phyloP scores from a whole-genome alignment of 179 eudicot species.

The Patellifolia procumbens region DNA sequence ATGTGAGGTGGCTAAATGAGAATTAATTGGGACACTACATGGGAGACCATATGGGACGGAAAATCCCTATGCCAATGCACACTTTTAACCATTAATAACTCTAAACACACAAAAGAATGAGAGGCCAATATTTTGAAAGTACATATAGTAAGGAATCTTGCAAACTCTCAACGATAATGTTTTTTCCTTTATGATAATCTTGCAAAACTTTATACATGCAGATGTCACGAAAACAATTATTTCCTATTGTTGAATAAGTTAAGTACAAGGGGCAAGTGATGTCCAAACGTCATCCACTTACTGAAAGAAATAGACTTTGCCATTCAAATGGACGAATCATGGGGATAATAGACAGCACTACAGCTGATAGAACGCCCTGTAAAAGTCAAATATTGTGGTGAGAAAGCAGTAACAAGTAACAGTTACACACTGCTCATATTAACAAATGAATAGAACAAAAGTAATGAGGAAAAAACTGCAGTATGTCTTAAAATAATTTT shows the following conservation, averaged over 20 bases:
- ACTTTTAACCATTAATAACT: no score
- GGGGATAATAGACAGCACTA: slow-evolving; percentile 72
- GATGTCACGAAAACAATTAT: background rate
- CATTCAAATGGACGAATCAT: slow-evolving; percentile 96
- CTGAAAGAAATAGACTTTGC: slow-evolving; percentile 96
- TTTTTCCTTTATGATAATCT: background rate
- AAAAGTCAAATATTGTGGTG: slow-evolving; percentile 21
- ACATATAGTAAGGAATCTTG: no score
- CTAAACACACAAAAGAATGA: no score
- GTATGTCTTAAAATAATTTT: background rate
- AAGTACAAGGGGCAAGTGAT: background rate
- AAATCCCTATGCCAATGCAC: no score
- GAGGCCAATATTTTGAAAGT: no score
- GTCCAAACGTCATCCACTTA: slow-evolving; percentile 29
- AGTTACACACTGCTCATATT: background rate
- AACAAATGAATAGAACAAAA: background rate
- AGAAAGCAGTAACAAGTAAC: slow-evolving; percentile 4
- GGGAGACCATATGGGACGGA: no score
- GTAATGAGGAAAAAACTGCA: no score
- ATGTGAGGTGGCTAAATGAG: no score
- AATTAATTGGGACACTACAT: no score
- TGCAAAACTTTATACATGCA: background rate
- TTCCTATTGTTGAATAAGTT: background rate
- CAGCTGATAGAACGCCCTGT: slow-evolving; percentile 79
- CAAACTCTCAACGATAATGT: no score